A percentile compares a stretch with the other conserved stretches of the same genome.
Evolutionary conservation across 805 yeast genomes (phyloP).

Genomic region (Nakazawaea wickerhamii): DNA sequence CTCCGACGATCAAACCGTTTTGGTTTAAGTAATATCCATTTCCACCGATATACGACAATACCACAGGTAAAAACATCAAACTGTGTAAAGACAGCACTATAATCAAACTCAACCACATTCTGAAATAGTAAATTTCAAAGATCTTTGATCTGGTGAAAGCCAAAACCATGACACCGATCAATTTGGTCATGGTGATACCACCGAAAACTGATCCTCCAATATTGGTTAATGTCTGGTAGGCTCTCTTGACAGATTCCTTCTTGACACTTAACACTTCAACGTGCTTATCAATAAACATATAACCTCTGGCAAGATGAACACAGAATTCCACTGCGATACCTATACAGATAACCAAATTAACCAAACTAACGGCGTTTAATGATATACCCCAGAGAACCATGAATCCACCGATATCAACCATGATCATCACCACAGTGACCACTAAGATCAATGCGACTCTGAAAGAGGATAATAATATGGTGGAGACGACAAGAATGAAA

Average conservation of each 20-base stretch:
- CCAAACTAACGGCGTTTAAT: slow-evolving; percentile 84
- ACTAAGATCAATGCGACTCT: slow-evolving; percentile 53
- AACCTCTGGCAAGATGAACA: slow-evolving; percentile 79
- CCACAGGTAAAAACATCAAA: slow-evolving; percentile 70
- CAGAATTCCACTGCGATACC: slow-evolving; percentile 95
- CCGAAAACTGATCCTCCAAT: slow-evolving; percentile 90
- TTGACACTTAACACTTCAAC: slow-evolving; percentile 6
- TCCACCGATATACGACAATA: slow-evolving; percentile 62
- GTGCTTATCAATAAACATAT: slow-evolving; percentile 28
- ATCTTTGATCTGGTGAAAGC: slow-evolving; percentile 86
- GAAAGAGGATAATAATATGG: slow-evolving; percentile 61
- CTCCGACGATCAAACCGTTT: slow-evolving; percentile 18
- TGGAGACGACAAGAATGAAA: slow-evolving; percentile 45
- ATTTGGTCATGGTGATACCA: slow-evolving; percentile 85
- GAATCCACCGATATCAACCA: slow-evolving; percentile 72
- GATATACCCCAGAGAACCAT: slow-evolving; percentile 73
- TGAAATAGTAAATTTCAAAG: slow-evolving; percentile 85
- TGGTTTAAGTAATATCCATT: slow-evolving; percentile 33
- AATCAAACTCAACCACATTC: slow-evolving; percentile 89
- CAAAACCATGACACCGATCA: slow-evolving; percentile 80
- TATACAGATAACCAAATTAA: slow-evolving; percentile 84
- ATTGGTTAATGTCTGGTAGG: slow-evolving; percentile 57
- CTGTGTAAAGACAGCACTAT: slow-evolving; percentile 75
- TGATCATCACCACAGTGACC: slow-evolving; percentile 54
- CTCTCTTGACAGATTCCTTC: slow-evolving; percentile 22